phyloP scores from a whole-genome alignment of 495 filamentous ascomycete genomes.

The Aspergillus steynii region DNA sequence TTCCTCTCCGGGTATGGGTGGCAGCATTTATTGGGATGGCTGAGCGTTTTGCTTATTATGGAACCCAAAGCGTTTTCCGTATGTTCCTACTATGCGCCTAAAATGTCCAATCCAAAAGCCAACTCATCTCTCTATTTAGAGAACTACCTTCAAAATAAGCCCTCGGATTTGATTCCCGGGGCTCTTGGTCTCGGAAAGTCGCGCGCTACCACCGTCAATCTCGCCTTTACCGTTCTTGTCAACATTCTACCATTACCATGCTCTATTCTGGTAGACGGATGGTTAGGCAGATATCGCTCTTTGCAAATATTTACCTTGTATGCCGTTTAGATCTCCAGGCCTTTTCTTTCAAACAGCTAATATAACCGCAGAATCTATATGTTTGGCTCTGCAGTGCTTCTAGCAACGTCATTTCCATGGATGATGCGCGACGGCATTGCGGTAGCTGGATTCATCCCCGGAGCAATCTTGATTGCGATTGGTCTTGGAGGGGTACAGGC shows the following conservation, averaged over 20 bases:
- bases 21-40: neutral
- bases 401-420: slow-evolving; percentile 28
- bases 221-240: slow-evolving; percentile 2
- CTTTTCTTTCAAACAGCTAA: neutral
- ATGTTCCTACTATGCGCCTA: neutral
- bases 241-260: slow-evolving; percentile 2
- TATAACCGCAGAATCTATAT: slow-evolving; percentile 14
- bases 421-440: slow-evolving; percentile 28
- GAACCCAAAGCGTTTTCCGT: neutral
- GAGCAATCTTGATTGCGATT: slow-evolving; percentile 20
- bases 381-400: slow-evolving; percentile 26
- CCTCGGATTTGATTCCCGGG: neutral
- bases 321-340: neutral
- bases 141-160: neutral
- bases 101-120: neutral
- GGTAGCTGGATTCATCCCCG: slow-evolving; percentile 24
- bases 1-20: neutral
- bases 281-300: neutral
- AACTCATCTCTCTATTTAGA: neutral
- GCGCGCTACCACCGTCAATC: neutral
- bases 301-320: neutral
- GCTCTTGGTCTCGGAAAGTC: neutral
- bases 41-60: neutral
- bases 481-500: slow-evolving; percentile 9
- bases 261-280: slow-evolving; percentile 2